Evolutionary conservation across 768 basidiomycete species (phyloP).

Genomic region (Suillus fuscotomentosus): DNA sequence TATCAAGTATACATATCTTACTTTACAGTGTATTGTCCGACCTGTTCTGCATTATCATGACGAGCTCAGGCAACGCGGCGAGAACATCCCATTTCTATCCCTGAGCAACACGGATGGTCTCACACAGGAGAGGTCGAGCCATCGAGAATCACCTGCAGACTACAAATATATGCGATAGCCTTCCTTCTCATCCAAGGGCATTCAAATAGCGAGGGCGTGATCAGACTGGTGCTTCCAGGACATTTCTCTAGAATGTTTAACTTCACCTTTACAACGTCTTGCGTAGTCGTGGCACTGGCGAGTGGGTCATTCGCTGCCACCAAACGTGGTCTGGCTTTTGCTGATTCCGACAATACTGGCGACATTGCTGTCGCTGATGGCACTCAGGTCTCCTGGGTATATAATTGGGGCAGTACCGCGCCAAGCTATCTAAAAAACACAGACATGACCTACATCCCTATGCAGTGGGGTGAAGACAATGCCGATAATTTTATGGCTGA

Average conservation of each 20-base stretch:
- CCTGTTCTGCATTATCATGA: neutral
- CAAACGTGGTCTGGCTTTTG: constrained; percentile 10
- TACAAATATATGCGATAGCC: neutral
- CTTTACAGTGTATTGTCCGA: neutral
- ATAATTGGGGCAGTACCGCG: constrained; percentile 32
- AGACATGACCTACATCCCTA: constrained; percentile 47
- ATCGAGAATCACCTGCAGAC: neutral
- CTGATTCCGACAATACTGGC: constrained; percentile 4
- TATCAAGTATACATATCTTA: neutral
- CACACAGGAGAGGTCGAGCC: neutral
- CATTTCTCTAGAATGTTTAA: neutral
- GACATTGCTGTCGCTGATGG: constrained; percentile 9
- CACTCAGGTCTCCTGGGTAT: constrained; percentile 14
- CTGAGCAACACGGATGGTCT: neutral
- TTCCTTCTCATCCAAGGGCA: neutral
- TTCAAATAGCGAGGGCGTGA: constrained; percentile 5
- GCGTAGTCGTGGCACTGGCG: constrained; percentile 4
- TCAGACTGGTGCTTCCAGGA: neutral
- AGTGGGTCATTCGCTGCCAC: constrained; percentile 3
- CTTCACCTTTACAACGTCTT: neutral
- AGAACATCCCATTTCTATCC: neutral
- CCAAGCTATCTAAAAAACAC: constrained; percentile 39
- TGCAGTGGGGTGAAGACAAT: constrained; percentile 50
- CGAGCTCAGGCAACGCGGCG: neutral
- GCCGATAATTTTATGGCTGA: constrained; percentile 38